Conservation (phyloP, 2,329 filamentous ascomycete species). For the Pestalotiopsis sp. region DNA sequence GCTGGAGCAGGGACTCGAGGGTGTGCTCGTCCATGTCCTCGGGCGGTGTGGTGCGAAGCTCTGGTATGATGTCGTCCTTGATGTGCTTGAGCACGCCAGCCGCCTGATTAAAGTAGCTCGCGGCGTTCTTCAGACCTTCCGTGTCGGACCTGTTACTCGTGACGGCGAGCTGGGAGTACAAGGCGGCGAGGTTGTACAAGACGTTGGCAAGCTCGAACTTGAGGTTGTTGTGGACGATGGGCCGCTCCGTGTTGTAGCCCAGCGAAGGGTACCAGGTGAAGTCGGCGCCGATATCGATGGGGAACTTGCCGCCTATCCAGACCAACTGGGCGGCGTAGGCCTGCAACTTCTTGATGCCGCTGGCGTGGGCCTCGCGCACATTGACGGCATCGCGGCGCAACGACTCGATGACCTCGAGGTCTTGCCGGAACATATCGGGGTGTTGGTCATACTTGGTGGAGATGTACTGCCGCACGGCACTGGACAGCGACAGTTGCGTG, state of each 20-base stretch:
- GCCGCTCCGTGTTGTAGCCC: slow-evolving; percentile 82
- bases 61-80: slow-evolving; percentile 74
- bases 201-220: slow-evolving; percentile 89
- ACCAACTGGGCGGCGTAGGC: slow-evolving; percentile 89
- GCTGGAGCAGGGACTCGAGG: slow-evolving; percentile 77
- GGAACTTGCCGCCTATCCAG: slow-evolving; percentile 94
- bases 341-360: slow-evolving; percentile 85
- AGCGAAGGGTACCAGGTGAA: slow-evolving; percentile 96
- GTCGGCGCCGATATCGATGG: slow-evolving; percentile 92
- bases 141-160: slow-evolving; percentile 75
- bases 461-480: slow-evolving; percentile 91
- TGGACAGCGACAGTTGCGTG: slow-evolving; percentile 74
- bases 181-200: slow-evolving; percentile 87
- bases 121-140: slow-evolving; percentile 84
- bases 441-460: slow-evolving; percentile 98
- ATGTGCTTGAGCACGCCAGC: slow-evolving; percentile 84
- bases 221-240: slow-evolving; percentile 66
- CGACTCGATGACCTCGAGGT: slow-evolving; percentile 81
- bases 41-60: slow-evolving; percentile 80
- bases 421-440: slow-evolving; percentile 91
- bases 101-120: slow-evolving; percentile 85
- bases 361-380: slow-evolving; percentile 83
- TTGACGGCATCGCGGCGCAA: slow-evolving; percentile 85
- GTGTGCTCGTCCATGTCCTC: slow-evolving; percentile 95
- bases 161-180: slow-evolving; percentile 91